Conservation (phyloP, 768 basidiomycete species). For the Panellus pusillus region DNA sequence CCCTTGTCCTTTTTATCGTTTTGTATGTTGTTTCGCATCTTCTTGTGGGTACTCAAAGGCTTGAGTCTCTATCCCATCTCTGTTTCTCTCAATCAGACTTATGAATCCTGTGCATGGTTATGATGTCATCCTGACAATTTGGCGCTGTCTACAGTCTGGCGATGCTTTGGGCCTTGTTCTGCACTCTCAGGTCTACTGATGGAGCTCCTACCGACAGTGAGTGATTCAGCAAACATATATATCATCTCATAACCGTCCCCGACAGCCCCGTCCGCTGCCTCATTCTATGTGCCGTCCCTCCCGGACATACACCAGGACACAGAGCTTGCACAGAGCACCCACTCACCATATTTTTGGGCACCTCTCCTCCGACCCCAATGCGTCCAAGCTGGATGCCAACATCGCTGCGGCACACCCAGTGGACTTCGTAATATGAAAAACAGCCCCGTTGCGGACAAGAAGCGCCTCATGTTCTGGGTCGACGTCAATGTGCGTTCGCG, state of each 20-base stretch:
- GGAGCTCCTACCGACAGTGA: slow-evolving; percentile 44
- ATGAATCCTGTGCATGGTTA: too few species aligned
- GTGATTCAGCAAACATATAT: slow-evolving; percentile 14
- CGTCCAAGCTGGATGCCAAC: slow-evolving; percentile 44
- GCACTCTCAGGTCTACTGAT: slow-evolving; percentile 13
- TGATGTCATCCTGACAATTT: too few species aligned
- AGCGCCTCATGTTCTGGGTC: slow-evolving; percentile 95
- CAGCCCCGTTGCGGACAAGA: too few species aligned
- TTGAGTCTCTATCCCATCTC: too few species aligned
- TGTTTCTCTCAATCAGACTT: too few species aligned
- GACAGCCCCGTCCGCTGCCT: slow-evolving; percentile 77
- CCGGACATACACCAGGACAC: slow-evolving; percentile 72
- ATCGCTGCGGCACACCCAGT: slow-evolving; percentile 75
- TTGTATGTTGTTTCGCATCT: too few species aligned
- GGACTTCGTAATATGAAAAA: slow-evolving; percentile 92
- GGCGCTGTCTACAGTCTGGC: too few species aligned
- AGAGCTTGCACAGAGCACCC: too few species aligned
- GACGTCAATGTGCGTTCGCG: slow-evolving; percentile 76
- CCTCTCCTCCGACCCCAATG: slow-evolving; percentile 72
- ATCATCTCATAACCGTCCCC: not conserved
- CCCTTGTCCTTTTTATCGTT: too few species aligned
- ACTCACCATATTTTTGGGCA: slow-evolving; percentile 83
- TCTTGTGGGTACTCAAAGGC: too few species aligned
- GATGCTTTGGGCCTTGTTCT: slow-evolving; percentile 13
- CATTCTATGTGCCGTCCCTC: too few species aligned